Base-by-base conservation (phyloP, 495 filamentous ascomycete species). In the Schizothecium vesticola region DNA sequence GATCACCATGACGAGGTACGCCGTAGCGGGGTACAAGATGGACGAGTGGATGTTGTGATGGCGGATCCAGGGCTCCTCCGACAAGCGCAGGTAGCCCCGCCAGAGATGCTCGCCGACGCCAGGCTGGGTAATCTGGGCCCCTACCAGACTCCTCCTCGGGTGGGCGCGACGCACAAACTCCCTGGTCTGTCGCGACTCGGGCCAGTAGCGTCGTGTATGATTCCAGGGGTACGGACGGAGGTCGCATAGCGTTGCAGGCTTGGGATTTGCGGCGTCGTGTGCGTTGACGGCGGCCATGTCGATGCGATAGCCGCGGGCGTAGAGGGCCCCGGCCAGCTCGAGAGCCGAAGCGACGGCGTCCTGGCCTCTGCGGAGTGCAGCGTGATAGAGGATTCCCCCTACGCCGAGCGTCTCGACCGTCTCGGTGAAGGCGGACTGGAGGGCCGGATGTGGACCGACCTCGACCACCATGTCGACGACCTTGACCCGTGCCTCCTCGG, bases 21-120 rank as follows among this genome's bases (percentile, higher is more conserved):
- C 83, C 8, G 85, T 78, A 23, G 76, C 85, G 7, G 88, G 86
- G 61, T 86, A 86, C 0, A 90, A 72, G 9, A 68, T 66, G 43
- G 75, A 70, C 12, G 69, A 56, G 24, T 80, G 74, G 11, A 80
- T n/a, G 13, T 63, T 56, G 69, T 86, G 84, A 23, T 81, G 81
- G 0, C 67, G 23, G 0, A 86, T 56, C 83, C 83, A 87, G 8
- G 83, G 83, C 3, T 80, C 68, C 22, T 82, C 79, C 10, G 75
- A 65, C n/a, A 80, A 26, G 61, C 76, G 66, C 3, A 85, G 43
- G 56, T 80, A 75, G 58, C 80, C 73, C 29, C 81, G 71, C 81
- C 82, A 86, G 25, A 70, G 71, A 0, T 79, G 79, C 56, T 73
- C 70, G 21, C 26, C 21, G 63, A 24, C 63, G 43, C 43, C 11